A percentile compares a stretch with the other conserved stretches of the same genome.
Conservation (phyloP, 148 eudicot species). For the Chenopodium berlandieri region DNA sequence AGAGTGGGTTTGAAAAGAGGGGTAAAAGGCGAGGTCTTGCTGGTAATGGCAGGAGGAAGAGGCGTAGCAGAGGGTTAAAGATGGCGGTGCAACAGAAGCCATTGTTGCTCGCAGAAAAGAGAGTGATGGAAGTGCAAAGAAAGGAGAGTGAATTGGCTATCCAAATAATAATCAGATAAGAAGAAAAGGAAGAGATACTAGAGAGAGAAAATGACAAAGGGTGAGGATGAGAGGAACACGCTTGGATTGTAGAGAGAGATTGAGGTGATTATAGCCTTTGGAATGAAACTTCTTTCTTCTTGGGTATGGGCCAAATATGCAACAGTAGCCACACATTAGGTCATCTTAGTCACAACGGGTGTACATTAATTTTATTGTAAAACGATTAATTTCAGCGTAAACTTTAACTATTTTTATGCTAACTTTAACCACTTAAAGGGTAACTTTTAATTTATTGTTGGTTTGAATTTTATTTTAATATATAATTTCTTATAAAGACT, state of each 20-base stretch:
- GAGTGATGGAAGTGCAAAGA: not conserved
- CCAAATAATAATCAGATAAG: not conserved
- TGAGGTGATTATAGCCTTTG: not conserved
- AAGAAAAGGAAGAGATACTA: not conserved
- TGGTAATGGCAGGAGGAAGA: slow-evolving; percentile 29
- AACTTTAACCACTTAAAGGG: too few relatives aligned
- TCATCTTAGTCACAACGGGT: too few relatives aligned
- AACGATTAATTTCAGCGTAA: too few relatives aligned
- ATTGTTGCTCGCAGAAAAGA: slow-evolving; percentile 10
- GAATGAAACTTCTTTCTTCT: too few relatives aligned
- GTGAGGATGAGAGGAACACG: slow-evolving; percentile 2
- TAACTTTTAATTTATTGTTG: too few relatives aligned
- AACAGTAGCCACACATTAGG: too few relatives aligned
- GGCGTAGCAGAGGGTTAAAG: slow-evolving; percentile 33
- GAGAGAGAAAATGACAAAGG: not conserved
- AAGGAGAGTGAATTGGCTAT: not conserved
- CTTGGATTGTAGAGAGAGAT: slow-evolving; percentile 7
- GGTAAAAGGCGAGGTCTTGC: slow-evolving; percentile 39
- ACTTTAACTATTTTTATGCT: too few relatives aligned
- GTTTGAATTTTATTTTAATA: too few relatives aligned
- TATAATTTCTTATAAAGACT: too few relatives aligned
- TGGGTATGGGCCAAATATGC: too few relatives aligned
- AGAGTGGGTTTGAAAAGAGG: slow-evolving; percentile 34
- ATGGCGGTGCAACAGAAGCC: slow-evolving; percentile 44
- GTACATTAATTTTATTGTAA: too few relatives aligned